Conservation (phyloP, 2,329 filamentous ascomycete genomes). For the Clonostachys chloroleuca region DNA sequence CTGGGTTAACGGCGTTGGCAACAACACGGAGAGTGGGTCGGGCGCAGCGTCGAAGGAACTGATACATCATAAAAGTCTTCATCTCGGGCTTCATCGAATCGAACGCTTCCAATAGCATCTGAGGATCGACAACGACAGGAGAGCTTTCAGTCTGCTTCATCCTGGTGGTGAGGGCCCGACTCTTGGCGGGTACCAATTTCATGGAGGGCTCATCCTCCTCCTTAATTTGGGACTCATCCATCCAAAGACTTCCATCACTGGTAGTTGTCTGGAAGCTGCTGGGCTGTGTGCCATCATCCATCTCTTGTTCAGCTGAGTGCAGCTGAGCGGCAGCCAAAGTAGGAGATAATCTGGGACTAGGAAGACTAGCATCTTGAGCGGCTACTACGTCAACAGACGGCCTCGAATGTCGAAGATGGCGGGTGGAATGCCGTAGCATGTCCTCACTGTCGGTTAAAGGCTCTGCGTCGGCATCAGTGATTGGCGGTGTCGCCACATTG, state of each 20-base stretch:
- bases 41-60: conserved; percentile 82
- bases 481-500: conserved; percentile 69
- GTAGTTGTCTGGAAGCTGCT: conserved; percentile 22
- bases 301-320: conserved; percentile 38
- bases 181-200: conserved; percentile 4
- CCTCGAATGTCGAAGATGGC: conserved; percentile 33
- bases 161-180: no score
- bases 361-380: conserved; percentile 84
- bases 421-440: conserved; percentile 38
- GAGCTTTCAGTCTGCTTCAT: no score
- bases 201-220: conserved; percentile 15
- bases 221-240: conserved; percentile 35
- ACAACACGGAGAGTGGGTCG: conserved; percentile 87
- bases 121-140: conserved; percentile 68
- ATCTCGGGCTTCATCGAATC: conserved; percentile 87
- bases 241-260: conserved; percentile 22
- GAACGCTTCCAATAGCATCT: conserved; percentile 81
- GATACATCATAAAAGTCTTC: conserved; percentile 96
- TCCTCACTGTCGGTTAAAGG: conserved; percentile 28
- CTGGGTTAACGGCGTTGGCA: conserved; percentile 86
- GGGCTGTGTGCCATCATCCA: conserved; percentile 30
- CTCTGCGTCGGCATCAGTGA: conserved; percentile 57
- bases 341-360: conserved; percentile 90
- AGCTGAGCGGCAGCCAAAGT: conserved; percentile 70
- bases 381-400: conserved; percentile 63